Base-by-base conservation (phyloP, 75 land plant genomes). In the Adiantum capillusveneris region DNA sequence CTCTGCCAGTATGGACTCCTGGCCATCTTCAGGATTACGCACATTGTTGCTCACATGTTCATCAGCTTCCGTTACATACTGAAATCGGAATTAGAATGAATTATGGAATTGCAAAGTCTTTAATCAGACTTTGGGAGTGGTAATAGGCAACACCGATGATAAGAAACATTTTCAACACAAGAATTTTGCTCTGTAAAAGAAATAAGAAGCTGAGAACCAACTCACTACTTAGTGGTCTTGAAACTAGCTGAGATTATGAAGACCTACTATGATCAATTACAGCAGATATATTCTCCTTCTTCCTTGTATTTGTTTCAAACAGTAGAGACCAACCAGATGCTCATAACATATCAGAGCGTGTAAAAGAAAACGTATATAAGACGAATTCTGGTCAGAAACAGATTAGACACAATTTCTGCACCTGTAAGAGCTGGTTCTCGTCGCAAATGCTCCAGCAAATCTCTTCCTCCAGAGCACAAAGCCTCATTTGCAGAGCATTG, bases 381-480 rank as follows among this genome's bases (percentile, higher is more conserved):
- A n/a, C n/a, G n/a, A n/a, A n/a, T n/a, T n/a, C n/a, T n/a, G n/a
- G n/a, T n/a, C n/a, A n/a, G n/a, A n/a, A n/a, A n/a, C n/a, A n/a
- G n/a, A n/a, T n/a, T n/a, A n/a, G n/a, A n/a, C n/a, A n/a, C n/a
- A n/a, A n/a, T n/a, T n/a, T n/a, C n/a, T 13, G 29, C 41, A 66
- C 69, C 63, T 59, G 20, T 9, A 66, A 31, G 11, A 66, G 62
- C 0, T 31, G 52, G 0, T 44, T 37, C 34, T 66, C 39, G 0
- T 59, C 64, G 27, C 57, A 50, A 17, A 67, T 59, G 21, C 42
- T 24, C 53, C 69, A 22, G 44, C 69, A 67, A 17, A 67, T 44
- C 29, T 48, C 37, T 34, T 67, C 69, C 29, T 67, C 69, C 51
- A 67, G 26, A 14, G 53, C 52, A 49, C 36, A 60, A n/a, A 67